phyloP scores from a whole-genome alignment of 257 asterid genomes.

The Solanum paucissectum region DNA sequence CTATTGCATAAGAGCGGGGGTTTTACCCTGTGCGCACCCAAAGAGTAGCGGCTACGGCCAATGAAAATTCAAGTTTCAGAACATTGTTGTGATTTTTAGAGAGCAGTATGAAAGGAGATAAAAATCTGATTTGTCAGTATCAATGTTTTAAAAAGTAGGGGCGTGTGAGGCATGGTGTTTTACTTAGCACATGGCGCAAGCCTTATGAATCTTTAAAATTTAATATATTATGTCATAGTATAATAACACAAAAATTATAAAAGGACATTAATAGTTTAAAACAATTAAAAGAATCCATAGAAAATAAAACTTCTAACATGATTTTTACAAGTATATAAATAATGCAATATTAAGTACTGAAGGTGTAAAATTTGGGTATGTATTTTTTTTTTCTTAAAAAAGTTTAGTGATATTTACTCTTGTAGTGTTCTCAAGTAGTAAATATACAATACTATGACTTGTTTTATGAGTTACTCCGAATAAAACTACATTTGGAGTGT shows the following conservation, averaged over 20 bases:
- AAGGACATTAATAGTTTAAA: background rate
- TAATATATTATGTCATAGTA: background rate
- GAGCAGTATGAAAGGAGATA: background rate
- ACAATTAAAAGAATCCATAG: background rate
- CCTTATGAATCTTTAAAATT: background rate
- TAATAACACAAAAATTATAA: background rate
- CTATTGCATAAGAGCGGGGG: background rate
- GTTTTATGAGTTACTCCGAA: background rate
- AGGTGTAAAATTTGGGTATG: background rate
- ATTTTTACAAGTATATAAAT: background rate
- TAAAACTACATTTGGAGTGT: background rate
- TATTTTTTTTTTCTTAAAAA: too few species aligned
- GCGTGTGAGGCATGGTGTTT: background rate
- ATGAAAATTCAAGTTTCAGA: background rate
- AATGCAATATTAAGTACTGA: background rate
- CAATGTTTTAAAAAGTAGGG: background rate
- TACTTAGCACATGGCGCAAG: background rate
- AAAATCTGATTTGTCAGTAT: background rate
- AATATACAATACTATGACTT: background rate
- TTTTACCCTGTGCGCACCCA: background rate
- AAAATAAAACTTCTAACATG: background rate
- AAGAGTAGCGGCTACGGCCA: background rate
- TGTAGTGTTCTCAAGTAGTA: background rate
- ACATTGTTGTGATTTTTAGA: background rate
- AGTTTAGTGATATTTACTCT: background rate